A percentile compares a stretch with the other conserved stretches of the same genome.
Evolutionary conservation across 176 grass and related monocot genomes (phyloP).

Genomic region (Lolium rigidum): DNA sequence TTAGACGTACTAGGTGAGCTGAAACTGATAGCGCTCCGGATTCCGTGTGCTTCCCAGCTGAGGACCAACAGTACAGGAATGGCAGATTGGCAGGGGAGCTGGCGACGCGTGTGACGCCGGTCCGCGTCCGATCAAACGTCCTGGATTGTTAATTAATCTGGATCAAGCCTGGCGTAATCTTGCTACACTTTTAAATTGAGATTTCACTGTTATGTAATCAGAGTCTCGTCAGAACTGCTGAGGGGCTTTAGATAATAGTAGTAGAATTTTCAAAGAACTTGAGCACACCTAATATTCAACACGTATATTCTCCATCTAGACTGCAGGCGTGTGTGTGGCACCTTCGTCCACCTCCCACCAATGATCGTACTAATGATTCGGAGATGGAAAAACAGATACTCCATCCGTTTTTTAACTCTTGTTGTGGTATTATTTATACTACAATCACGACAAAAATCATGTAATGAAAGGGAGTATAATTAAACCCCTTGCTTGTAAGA

Average conservation of each 20-base stretch:
- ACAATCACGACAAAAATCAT: too few species aligned
- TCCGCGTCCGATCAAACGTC: not conserved
- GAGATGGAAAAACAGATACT: too few species aligned
- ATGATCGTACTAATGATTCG: not conserved
- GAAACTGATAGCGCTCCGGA: not conserved
- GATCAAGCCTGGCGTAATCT: slow-evolving; percentile 30
- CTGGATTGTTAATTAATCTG: not conserved
- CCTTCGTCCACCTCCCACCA: slow-evolving; percentile 2
- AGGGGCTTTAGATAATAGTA: not conserved
- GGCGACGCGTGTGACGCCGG: not conserved
- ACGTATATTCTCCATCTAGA: not conserved
- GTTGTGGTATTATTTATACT: too few species aligned
- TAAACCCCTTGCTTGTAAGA: too few species aligned
- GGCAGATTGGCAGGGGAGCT: not conserved
- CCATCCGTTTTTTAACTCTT: too few species aligned
- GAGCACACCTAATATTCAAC: not conserved
- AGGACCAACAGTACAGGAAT: not conserved
- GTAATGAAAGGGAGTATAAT: too few species aligned
- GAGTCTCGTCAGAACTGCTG: slow-evolving; percentile 12
- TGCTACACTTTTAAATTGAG: not conserved
- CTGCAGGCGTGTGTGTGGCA: not conserved
- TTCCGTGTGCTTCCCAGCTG: slow-evolving; percentile 40
- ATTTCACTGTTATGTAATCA: not conserved
- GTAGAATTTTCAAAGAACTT: not conserved
- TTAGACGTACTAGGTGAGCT: not conserved